Percentiles rank a stretch among this genome's conserved stretches.
Evolutionary conservation across 2,329 filamentous ascomycete species (phyloP).

Genomic region (Sporothrix humicola): DNA sequence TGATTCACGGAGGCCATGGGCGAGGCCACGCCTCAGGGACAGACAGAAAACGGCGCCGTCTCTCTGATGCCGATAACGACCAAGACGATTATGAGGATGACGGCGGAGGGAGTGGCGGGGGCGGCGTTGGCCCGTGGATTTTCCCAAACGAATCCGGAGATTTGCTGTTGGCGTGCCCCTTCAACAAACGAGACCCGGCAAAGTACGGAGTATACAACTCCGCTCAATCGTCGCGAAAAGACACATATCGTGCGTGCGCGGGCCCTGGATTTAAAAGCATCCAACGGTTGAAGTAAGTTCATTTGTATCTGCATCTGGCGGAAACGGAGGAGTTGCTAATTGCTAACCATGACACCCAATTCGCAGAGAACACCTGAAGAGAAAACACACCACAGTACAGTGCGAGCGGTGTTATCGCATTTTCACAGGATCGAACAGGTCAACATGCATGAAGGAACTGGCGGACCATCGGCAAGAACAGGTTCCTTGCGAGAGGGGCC

Average conservation of each 20-base stretch:
- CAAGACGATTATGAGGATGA: conserved; percentile 38
- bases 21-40: neutral
- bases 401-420: conserved; percentile 42
- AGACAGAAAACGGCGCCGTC: conserved; percentile 33
- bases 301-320: no score
- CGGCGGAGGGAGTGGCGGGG: conserved; percentile 27
- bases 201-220: conserved; percentile 41
- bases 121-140: neutral
- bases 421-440: conserved; percentile 37
- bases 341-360: neutral
- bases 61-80: conserved; percentile 31
- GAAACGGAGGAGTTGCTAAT: neutral
- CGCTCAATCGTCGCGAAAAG: conserved; percentile 34
- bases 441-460: conserved; percentile 36
- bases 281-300: conserved; percentile 41
- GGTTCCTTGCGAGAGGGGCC: conserved; percentile 38
- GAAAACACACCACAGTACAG: conserved; percentile 42
- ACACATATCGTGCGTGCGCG: conserved; percentile 41
- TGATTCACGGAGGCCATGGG: neutral
- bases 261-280: conserved; percentile 43
- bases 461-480: conserved; percentile 38
- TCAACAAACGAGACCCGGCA: conserved; percentile 41
- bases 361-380: conserved; percentile 41
- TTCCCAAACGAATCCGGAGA: neutral
- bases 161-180: conserved; percentile 40